Conservation (phyloP, 129 eudicot genomes). For the Deinandra increscens region DNA sequence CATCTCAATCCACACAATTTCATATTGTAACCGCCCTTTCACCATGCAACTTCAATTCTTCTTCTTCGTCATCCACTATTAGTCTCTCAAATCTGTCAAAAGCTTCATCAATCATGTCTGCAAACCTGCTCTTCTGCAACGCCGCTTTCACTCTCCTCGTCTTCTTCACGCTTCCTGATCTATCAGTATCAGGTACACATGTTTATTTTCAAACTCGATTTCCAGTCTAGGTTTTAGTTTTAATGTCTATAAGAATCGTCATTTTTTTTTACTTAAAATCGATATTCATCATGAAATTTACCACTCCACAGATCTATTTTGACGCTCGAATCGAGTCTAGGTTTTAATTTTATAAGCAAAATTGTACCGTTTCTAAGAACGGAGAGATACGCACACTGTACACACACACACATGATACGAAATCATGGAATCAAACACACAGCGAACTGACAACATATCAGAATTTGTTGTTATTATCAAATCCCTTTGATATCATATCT, state of each 20-base stretch:
- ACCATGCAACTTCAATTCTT: conserved; percentile 19
- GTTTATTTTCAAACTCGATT: too few species aligned
- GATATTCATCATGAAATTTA: not conserved
- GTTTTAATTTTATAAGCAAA: not conserved
- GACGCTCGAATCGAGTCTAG: not conserved
- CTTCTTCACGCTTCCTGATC: conserved; percentile 19
- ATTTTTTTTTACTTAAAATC: not conserved
- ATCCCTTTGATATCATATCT: not conserved
- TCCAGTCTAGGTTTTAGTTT: not conserved
- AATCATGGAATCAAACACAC: not conserved
- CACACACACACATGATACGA: not conserved
- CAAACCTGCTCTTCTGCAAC: conserved; percentile 10
- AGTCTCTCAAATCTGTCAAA: not conserved
- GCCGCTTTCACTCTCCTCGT: conserved; percentile 8
- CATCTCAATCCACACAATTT: conserved; percentile 7
- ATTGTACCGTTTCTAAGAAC: not conserved
- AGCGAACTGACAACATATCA: not conserved
- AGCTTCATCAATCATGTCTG: not conserved
- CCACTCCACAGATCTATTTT: not conserved
- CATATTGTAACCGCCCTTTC: conserved; percentile 19
- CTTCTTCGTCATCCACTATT: not conserved
- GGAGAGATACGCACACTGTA: not conserved
- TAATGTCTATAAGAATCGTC: not conserved
- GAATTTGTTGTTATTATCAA: not conserved
- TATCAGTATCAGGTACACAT: conserved; percentile 21